Evolutionary conservation across 768 basidiomycete species (phyloP), one percentile per base, ranked within the genome.

Genomic region (Termitomyces sp.): DNA sequence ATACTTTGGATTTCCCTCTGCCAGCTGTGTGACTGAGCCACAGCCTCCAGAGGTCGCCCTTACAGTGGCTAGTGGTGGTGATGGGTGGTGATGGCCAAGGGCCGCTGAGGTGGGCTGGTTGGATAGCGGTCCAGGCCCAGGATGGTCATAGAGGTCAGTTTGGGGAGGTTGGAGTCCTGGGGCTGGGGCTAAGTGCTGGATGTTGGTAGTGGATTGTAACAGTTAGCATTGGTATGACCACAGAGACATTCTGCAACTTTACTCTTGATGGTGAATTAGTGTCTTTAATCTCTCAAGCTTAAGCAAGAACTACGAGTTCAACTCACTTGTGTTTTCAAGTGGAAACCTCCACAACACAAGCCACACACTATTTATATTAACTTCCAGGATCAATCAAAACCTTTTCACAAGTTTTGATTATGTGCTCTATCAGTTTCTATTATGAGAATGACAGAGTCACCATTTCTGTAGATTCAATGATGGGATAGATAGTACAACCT

Each of bases 361-460:
- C 9, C 75, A 76, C 51, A 65, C 63, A 6, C 60, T 76, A 5
- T 48, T 67, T 3, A 72, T 77, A 55, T 66, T 68, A 1, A 73
- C 72, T 3, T 65, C 69, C 10, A 73, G 70, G 9, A 48, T 68
- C 2, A 55, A 69, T 47, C 57, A 62, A 15, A 51, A 68, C 42
- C 62, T 73, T n/a, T 77, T 68, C 54, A 65, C 75, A 26, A 73
- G 68, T 53, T 77, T 77, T 61, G 75, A 77, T 60, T 75, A 74
- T 65, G 75, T 73, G 8, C 68, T 71, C 20, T 77, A 77, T 62
- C 75, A 73, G 76, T 62, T 1, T 28, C 37, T 36, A 2, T 8
- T 4, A 7, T 44, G 4, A 10, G 10, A n/a, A 24, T 44, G 18
- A 50, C 13, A 4, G 22, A 22, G 12, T 51, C 12, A n/a, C 51